Conservation (phyloP, 108 stramenopile species). For the Parietichytrium sp. region DNA sequence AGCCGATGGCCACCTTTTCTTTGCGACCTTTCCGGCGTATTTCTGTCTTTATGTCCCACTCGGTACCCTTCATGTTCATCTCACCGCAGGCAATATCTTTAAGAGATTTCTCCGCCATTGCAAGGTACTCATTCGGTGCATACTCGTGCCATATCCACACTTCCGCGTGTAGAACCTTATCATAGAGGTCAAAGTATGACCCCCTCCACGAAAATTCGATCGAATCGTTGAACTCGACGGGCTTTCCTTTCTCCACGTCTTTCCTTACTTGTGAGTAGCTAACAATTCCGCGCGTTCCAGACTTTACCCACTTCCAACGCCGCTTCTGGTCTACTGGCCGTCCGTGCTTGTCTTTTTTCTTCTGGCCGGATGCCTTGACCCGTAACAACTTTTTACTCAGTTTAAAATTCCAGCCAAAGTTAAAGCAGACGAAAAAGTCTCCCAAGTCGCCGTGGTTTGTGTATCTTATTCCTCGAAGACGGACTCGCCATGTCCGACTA, state of each 20-base stretch:
- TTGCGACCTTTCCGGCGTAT: conserved; percentile 25
- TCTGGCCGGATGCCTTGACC: conserved; percentile 12
- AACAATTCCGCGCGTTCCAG: neutral
- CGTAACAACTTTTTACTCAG: conserved; percentile 15
- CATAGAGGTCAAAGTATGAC: conserved; percentile 34
- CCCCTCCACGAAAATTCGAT: conserved; percentile 21
- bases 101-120: conserved; percentile 6
- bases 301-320: conserved; percentile 5
- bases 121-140: conserved; percentile 2
- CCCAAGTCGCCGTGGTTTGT: conserved; percentile 24
- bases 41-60: conserved; percentile 19
- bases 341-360: conserved; percentile 12
- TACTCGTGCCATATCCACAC: conserved; percentile 30
- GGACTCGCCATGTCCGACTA: neutral
- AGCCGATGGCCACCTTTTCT: neutral
- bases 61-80: conserved; percentile 33
- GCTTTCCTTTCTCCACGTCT: conserved; percentile 28
- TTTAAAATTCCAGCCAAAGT: conserved; percentile 26
- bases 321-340: conserved; percentile 35
- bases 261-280: neutral
- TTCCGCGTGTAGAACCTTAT: conserved; percentile 22
- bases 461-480: neutral
- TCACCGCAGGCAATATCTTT: neutral
- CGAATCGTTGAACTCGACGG: neutral
- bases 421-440: conserved; percentile 6